phyloP scores from a whole-genome alignment of 345 rosid species.

The Salix dunnii region DNA sequence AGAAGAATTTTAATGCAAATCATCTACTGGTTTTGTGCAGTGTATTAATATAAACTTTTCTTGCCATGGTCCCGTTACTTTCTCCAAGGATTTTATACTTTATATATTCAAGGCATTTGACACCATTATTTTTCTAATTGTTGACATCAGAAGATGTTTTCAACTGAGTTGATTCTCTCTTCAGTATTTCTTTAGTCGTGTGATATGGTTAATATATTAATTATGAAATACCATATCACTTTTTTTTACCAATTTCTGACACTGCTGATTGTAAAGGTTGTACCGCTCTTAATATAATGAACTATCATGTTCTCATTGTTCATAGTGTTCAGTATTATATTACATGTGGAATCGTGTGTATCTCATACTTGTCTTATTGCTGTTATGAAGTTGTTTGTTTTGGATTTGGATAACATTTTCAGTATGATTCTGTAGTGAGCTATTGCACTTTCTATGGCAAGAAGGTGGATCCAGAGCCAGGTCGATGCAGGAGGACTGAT shows the following conservation, averaged over 20 bases:
- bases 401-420: constrained; percentile 6
- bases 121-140: constrained; percentile 2
- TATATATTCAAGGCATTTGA: background rate
- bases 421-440: constrained; percentile 36
- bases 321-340: constrained; percentile 9
- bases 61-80: background rate
- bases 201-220: constrained; percentile 20
- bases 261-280: background rate
- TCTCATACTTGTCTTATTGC: constrained; percentile 1
- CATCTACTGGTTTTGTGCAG: background rate
- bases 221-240: constrained; percentile 15
- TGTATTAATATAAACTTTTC: background rate
- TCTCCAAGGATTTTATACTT: background rate
- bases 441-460: constrained; percentile 50
- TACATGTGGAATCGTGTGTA: background rate
- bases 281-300: background rate
- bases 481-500: constrained; percentile 35
- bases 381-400: constrained; percentile 3
- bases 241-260: constrained; percentile 12
- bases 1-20: background rate
- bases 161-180: constrained; percentile 20
- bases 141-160: constrained; percentile 15
- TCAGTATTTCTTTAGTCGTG: constrained; percentile 16
- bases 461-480: constrained; percentile 37
- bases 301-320: background rate